phyloP scores from a whole-genome alignment of 2,329 filamentous ascomycete genomes.

The Colletotrichum sp. region DNA sequence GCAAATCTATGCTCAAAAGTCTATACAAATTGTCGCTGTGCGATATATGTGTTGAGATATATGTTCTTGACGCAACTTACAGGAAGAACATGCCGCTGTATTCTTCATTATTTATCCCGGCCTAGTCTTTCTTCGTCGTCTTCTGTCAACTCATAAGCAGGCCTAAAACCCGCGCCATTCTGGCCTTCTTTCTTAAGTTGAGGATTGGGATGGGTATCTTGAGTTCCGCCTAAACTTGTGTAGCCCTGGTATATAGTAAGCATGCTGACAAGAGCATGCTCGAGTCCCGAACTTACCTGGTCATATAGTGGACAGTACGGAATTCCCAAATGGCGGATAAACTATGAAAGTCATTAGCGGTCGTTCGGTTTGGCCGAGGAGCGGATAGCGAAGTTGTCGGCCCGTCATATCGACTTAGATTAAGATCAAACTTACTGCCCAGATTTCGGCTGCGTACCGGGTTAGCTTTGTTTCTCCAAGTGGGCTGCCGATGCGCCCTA shows the following conservation, averaged over 20 bases:
- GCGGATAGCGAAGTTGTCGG: background rate
- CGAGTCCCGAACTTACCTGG: conserved; percentile 28
- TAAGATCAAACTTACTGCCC: conserved; percentile 71
- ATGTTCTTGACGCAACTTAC: background rate
- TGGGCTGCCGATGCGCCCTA: background rate
- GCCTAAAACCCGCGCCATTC: conserved; percentile 58
- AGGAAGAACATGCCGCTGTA: background rate
- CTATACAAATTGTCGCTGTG: background rate
- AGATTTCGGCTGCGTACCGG: conserved; percentile 71
- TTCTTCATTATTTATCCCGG: conserved; percentile 56
- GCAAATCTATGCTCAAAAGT: background rate
- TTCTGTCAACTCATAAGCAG: conserved; percentile 76
- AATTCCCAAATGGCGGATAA: conserved; percentile 79
- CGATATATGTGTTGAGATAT: background rate
- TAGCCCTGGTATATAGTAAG: conserved; percentile 62
- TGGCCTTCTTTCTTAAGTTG: conserved; percentile 55
- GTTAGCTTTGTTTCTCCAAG: background rate
- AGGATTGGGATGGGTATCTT: conserved; percentile 90
- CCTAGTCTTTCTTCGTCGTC: conserved; percentile 83
- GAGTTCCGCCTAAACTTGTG: conserved; percentile 88
- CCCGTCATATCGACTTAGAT: background rate
- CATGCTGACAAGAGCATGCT: too few species aligned
- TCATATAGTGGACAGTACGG: conserved; percentile 91
- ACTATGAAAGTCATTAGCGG: conserved; percentile 50
- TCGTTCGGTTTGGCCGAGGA: background rate